A percentile compares a stretch with the other conserved stretches of the same genome.
Conservation (phyloP, 2,329 filamentous ascomycete genomes). For the Alternaria sp. region DNA sequence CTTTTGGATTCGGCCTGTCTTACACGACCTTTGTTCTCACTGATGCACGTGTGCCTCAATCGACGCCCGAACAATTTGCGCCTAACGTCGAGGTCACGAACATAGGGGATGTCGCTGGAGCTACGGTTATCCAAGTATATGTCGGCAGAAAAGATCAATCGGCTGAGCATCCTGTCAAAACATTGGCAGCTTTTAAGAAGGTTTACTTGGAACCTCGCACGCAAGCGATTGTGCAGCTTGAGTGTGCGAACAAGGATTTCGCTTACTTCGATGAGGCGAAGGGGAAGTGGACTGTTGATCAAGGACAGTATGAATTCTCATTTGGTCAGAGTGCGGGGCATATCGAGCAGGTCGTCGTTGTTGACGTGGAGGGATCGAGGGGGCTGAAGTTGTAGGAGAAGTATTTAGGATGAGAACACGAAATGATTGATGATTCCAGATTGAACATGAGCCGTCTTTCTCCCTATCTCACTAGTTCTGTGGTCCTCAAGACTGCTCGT, state of each 20-base stretch:
- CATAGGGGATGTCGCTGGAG: slow-evolving; percentile 59
- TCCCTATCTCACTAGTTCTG: not conserved
- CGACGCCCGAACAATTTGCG: slow-evolving; percentile 56
- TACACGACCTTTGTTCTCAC: slow-evolving; percentile 55
- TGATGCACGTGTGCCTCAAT: slow-evolving; percentile 67
- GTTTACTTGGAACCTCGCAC: slow-evolving; percentile 67
- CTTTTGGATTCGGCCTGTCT: slow-evolving; percentile 52
- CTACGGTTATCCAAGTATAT: slow-evolving; percentile 66
- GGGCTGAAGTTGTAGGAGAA: slow-evolving; percentile 20
- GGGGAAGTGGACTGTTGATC: slow-evolving; percentile 42
- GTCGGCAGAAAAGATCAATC: slow-evolving; percentile 59
- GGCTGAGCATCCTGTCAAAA: slow-evolving; percentile 67
- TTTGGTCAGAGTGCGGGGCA: slow-evolving; percentile 43
- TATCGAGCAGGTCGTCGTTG: slow-evolving; percentile 34
- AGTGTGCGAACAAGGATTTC: slow-evolving; percentile 36
- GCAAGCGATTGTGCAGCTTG: slow-evolving; percentile 64
- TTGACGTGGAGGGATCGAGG: slow-evolving; percentile 33
- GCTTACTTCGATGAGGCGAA: slow-evolving; percentile 44
- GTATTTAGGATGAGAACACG: not conserved
- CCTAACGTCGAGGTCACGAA: slow-evolving; percentile 59
- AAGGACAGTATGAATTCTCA: slow-evolving; percentile 42
- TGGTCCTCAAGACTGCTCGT: not conserved
- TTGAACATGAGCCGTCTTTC: not conserved
- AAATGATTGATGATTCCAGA: not conserved
- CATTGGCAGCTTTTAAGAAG: slow-evolving; percentile 74